phyloP scores from a whole-genome alignment of 148 eudicot genomes.

The Silene uniflora region DNA sequence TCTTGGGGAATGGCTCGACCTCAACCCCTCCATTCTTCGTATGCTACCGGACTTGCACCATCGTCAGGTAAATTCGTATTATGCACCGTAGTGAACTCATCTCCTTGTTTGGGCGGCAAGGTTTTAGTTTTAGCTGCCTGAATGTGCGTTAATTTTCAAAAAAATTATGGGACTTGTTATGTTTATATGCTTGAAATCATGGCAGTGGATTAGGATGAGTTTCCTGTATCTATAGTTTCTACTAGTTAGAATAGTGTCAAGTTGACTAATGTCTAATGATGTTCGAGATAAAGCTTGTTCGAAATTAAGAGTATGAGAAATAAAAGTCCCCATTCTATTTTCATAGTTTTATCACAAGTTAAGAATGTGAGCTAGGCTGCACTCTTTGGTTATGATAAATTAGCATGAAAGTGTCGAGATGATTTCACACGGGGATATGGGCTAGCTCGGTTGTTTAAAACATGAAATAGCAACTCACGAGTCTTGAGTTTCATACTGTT shows the following conservation, averaged over 20 bases:
- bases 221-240: not conserved
- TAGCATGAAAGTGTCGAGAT: not conserved
- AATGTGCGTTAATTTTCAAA: not conserved
- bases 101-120: not conserved
- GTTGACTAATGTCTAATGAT: not conserved
- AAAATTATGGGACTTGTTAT: not conserved
- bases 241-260: not conserved
- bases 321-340: not conserved
- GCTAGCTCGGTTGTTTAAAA: not conserved
- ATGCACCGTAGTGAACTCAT: not conserved
- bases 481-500: not conserved
- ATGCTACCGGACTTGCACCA: slow-evolving; percentile 40
- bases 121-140: not conserved
- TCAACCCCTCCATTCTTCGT: slow-evolving; percentile 44
- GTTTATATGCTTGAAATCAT: not conserved
- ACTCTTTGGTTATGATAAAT: not conserved
- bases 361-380: not conserved
- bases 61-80: slow-evolving; percentile 38
- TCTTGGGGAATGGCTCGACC: slow-evolving; percentile 48
- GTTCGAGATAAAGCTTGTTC: not conserved
- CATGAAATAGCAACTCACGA: not conserved
- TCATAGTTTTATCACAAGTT: not conserved
- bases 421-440: too few species aligned
- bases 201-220: not conserved
- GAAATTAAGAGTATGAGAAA: too few species aligned